phyloP scores from a whole-genome alignment of 148 eudicot species.

The Polygonum maritimum region DNA sequence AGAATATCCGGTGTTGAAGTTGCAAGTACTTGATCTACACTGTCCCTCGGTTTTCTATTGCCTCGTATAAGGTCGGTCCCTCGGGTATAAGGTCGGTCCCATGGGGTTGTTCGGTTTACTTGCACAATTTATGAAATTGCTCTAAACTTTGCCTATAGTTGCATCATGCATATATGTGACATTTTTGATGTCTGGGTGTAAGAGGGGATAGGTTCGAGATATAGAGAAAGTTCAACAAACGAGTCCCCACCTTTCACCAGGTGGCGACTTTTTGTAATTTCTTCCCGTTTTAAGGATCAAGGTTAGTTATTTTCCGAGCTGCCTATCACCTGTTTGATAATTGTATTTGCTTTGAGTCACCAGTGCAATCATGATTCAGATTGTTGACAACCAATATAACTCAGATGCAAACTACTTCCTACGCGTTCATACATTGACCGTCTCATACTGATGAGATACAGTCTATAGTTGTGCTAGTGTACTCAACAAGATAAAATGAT shows the following conservation, averaged over 20 bases:
- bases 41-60: no score
- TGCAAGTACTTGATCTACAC: no score
- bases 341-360: background rate
- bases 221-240: no score
- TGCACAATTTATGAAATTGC: no score
- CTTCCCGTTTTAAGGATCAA: background rate
- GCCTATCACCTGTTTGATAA: background rate
- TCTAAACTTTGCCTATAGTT: no score
- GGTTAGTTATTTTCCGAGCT: background rate
- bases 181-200: no score
- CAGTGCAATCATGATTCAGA: background rate
- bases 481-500: background rate
- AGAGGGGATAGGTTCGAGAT: no score
- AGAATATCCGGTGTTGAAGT: no score
- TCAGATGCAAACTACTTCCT: slow-evolving; percentile 17
- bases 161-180: no score
- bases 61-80: no score
- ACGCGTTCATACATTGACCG: background rate
- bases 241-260: background rate
- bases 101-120: no score
- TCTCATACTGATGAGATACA: slow-evolving; percentile 8
- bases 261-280: background rate
- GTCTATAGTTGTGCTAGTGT: background rate
- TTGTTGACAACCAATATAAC: background rate
- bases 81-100: no score